Conservation (phyloP, 2,329 filamentous ascomycete species). For the Paracoccidioides lutzii region DNA sequence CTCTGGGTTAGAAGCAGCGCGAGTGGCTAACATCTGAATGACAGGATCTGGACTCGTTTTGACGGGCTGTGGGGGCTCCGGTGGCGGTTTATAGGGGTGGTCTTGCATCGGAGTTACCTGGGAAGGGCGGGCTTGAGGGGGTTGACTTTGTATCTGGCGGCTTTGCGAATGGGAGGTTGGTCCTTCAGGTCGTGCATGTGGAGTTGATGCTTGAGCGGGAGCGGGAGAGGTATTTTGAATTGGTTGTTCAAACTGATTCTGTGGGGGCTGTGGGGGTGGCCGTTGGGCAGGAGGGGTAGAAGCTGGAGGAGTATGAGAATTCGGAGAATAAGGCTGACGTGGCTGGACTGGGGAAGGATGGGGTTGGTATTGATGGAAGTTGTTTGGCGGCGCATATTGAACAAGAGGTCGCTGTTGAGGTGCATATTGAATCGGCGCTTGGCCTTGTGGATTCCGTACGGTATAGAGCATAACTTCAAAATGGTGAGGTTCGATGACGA, state of each 20-base stretch:
- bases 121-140: constrained; percentile 6
- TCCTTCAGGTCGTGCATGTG: background rate
- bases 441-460: constrained; percentile 37
- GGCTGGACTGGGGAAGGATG: constrained; percentile 22
- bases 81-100: constrained; percentile 12
- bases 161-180: constrained; percentile 1
- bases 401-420: constrained; percentile 30
- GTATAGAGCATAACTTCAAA: constrained; percentile 47
- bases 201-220: background rate
- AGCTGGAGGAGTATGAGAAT: constrained; percentile 12
- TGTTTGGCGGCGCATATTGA: constrained; percentile 29
- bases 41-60: constrained; percentile 38
- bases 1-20: constrained; percentile 36
- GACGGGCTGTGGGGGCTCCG: constrained; percentile 17
- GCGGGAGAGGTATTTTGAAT: background rate
- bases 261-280: background rate
- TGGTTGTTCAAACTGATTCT: background rate
- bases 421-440: constrained; percentile 26
- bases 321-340: constrained; percentile 16
- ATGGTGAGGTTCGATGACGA: constrained; percentile 51
- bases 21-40: constrained; percentile 41
- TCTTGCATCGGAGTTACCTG: background rate
- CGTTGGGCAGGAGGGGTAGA: background rate
- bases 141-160: constrained; percentile 1
- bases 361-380: constrained; percentile 31